A percentile compares a stretch with the other conserved stretches of the same genome.
phyloP scores from a whole-genome alignment of 352 stramenopile species.

The Pythium coloratum region DNA sequence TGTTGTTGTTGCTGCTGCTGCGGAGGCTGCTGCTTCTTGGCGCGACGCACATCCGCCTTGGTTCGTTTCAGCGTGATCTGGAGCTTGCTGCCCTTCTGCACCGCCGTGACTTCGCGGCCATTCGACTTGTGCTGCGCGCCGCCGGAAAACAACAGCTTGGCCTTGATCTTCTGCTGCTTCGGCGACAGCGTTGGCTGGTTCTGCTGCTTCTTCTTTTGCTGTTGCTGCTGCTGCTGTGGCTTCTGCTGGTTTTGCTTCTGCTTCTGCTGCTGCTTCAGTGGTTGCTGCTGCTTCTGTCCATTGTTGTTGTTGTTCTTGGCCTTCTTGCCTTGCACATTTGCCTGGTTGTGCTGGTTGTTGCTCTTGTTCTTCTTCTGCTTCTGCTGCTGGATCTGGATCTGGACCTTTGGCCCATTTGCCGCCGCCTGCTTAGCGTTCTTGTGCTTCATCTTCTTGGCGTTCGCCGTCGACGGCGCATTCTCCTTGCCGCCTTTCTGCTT shows the following conservation, averaged over 20 bases:
- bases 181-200: constrained; percentile 23
- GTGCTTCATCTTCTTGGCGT: constrained; percentile 17
- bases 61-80: constrained; percentile 30
- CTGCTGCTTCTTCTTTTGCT: constrained; percentile 12
- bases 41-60: constrained; percentile 19
- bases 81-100: constrained; percentile 22
- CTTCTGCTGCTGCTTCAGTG: constrained; percentile 5
- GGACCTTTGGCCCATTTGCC: constrained; percentile 19
- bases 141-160: constrained; percentile 7
- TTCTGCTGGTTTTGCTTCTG: constrained; percentile 16
- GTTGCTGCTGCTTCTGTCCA: constrained; percentile 5
- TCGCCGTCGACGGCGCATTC: constrained; percentile 5
- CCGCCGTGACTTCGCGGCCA: constrained; percentile 17
- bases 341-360: not conserved
- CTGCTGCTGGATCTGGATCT: constrained; percentile 3
- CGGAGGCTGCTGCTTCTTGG: constrained; percentile 18
- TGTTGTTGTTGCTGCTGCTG: constrained; percentile 1
- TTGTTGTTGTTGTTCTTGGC: constrained; percentile 4
- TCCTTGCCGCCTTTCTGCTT: constrained; percentile 9
- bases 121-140: constrained; percentile 10
- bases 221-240: not conserved
- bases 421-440: constrained; percentile 18
- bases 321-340: not conserved
- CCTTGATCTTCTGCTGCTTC: constrained; percentile 24
- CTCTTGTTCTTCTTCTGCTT: not conserved